Percentiles rank a stretch among this genome's conserved stretches.
These are phyloP conservation scores for Hypholoma fasciculare DNA, from an alignment of 768 basidiomycete species.

Conservation along the genomic window DNA sequence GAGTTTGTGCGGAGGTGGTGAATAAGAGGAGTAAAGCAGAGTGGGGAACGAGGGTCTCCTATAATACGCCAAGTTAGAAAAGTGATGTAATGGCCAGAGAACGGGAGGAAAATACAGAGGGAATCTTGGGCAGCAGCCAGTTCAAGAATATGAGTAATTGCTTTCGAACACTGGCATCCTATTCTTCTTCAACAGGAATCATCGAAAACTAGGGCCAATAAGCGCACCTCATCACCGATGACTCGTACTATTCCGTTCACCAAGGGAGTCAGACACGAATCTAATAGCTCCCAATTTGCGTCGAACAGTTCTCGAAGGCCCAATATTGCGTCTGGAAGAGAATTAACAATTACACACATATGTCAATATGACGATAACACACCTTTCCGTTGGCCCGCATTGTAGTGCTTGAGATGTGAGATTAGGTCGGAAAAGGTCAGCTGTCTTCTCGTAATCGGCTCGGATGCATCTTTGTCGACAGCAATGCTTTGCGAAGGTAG, in stretches of 20 bases:
- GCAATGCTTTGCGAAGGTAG: conserved; percentile 84
- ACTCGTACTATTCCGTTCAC: conserved; percentile 66
- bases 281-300: conserved; percentile 54
- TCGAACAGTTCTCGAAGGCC: conserved; percentile 76
- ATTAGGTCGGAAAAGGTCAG: conserved; percentile 78
- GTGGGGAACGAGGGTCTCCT: conserved; percentile 79
- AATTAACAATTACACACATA: neutral
- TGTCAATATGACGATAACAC: neutral
- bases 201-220: neutral
- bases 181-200: conserved; percentile 10
- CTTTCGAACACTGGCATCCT: conserved; percentile 85
- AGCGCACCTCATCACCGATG: conserved; percentile 78
- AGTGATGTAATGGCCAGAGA: neutral
- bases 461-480: conserved; percentile 48
- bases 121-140: conserved; percentile 71
- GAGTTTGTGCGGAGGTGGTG: conserved; percentile 86
- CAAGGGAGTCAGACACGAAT: conserved; percentile 51
- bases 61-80: neutral
- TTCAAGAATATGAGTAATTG: conserved; percentile 62
- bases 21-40: conserved; percentile 78
- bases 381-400: conserved; percentile 74
- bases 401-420: conserved; percentile 83
- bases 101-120: conserved; percentile 41
- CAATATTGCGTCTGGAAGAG: conserved; percentile 62
- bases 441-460: conserved; percentile 76